Evolutionary conservation across 139 green algal species (phyloP).

Genomic region (Nannochloris sp.): DNA sequence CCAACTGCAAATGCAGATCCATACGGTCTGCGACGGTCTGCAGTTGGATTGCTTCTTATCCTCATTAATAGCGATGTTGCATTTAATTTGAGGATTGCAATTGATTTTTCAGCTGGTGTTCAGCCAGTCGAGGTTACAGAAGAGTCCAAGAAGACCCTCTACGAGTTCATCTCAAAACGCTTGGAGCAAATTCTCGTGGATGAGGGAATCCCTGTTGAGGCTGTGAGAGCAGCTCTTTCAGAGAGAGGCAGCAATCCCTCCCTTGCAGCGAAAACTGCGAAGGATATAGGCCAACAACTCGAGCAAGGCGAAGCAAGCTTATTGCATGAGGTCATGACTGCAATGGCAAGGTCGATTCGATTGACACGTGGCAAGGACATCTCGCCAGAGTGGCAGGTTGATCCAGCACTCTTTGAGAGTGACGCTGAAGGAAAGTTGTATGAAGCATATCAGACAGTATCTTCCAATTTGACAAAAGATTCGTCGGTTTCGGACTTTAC

Average conservation of each 20-base stretch:
- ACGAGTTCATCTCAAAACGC: slow-evolving; percentile 35
- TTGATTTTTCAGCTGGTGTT: slow-evolving; percentile 18
- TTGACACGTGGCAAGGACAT: slow-evolving; percentile 83
- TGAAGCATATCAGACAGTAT: slow-evolving; percentile 34
- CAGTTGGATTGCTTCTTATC: slow-evolving; percentile 78
- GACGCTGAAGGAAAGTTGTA: slow-evolving; percentile 66
- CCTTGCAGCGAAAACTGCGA: slow-evolving; percentile 50
- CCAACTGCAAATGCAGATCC: slow-evolving; percentile 83
- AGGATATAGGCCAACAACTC: slow-evolving; percentile 56
- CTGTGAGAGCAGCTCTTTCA: slow-evolving; percentile 74
- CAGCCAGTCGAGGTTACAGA: slow-evolving; percentile 66
- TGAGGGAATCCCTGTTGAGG: slow-evolving; percentile 41
- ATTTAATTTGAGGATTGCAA: background rate
- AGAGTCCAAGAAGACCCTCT: slow-evolving; percentile 21
- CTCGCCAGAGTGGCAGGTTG: slow-evolving; percentile 27
- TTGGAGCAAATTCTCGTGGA: slow-evolving; percentile 94
- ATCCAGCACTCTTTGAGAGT: slow-evolving; percentile 57
- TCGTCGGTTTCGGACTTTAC: slow-evolving; percentile 57
- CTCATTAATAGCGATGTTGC: background rate
- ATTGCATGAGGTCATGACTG: slow-evolving; percentile 64
- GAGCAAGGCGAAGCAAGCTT: slow-evolving; percentile 28
- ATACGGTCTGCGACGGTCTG: slow-evolving; percentile 83
- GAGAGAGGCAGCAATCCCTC: slow-evolving; percentile 69
- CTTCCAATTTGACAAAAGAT: slow-evolving; percentile 13
- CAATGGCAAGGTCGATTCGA: slow-evolving; percentile 68